Base-by-base conservation (phyloP, 352 stramenopile genomes). In the Globisporangium nunn region DNA sequence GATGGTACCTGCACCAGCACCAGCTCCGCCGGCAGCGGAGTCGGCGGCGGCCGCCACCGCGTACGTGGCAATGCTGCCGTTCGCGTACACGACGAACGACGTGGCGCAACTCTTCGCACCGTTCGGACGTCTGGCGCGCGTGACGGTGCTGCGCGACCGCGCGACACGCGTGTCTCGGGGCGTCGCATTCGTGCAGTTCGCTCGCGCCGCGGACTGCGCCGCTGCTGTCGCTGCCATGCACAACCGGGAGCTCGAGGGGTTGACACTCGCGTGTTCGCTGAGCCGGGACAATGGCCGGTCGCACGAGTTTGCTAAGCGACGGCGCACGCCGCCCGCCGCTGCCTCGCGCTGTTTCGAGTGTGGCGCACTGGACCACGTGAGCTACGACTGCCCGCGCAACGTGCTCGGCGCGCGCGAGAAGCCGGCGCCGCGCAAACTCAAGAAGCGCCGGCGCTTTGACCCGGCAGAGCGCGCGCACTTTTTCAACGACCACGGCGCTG, bases 51-150 rank as follows among this genome's bases (percentile, higher is more conserved):
- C 44, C 44, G 44, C 44, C 44, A 95, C 85, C 23, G 78, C 87
- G 17, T 92, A 95, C 63, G 78, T 95, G n/a, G 72, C 85, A 28
- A 95, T 93, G 85, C 75, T 95, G 45, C 85, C 85, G 63, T 95
- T 88, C 56, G 77, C 78, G 30, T 95, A 93, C 70, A 95, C 83
- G 5, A 92, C 83, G 53, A 95, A 85, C 63, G 85, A 93, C 62
- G 81, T 95, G 17, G 85, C 81, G 40, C 84, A 95, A 65, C 72
- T 95, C 18, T 95, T 93, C 54, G 71, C 72, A 18, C 77, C 70
- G 4, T 91, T 88, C 61, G 81, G 85, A 8, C 82, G 80, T 61
- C 66, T 93, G 50, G 82, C 85, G 46, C 77, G 80, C 23, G 81
- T 91, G 45, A 81, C 86, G 52, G 75, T 95, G 18, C 60, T 93